Conservation (phyloP, 2,329 filamentous ascomycete genomes). For the Triangularia verruculosa region DNA sequence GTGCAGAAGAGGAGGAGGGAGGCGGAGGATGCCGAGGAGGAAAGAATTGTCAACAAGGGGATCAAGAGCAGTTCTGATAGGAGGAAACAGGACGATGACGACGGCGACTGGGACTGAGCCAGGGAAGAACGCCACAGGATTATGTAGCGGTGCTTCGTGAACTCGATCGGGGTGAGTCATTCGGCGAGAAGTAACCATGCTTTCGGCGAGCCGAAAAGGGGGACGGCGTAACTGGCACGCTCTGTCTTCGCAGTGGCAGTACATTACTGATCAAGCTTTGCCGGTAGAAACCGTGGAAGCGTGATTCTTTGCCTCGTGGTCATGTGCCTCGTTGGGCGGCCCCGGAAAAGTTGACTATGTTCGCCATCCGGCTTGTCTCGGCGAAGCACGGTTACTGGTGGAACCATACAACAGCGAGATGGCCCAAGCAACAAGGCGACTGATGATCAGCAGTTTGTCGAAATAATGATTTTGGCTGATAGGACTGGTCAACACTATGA, state of each 20-base stretch:
- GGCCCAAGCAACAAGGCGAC: not conserved
- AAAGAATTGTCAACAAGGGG: slow-evolving; percentile 49
- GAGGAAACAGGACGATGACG: slow-evolving; percentile 28
- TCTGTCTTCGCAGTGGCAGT: not conserved
- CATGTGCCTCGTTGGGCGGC: not conserved
- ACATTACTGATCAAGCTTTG: not conserved
- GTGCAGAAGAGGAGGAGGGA: slow-evolving; percentile 61
- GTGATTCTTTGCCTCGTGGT: not conserved
- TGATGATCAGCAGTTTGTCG: not conserved
- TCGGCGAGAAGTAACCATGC: slow-evolving; percentile 8
- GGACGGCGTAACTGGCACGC: not conserved
- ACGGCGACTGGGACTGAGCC: slow-evolving; percentile 35
- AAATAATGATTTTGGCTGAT: not conserved
- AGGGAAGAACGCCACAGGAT: not conserved
- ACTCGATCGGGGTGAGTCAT: slow-evolving; percentile 15
- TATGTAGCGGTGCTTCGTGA: not conserved
- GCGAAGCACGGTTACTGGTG: not conserved
- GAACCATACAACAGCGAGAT: not conserved
- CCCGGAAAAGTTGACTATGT: not conserved
- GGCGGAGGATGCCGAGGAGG: slow-evolving; percentile 60
- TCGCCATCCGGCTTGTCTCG: not conserved
- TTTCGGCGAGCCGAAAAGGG: not conserved
- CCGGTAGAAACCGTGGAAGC: not conserved
- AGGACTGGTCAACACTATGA: not conserved
- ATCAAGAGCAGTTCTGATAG: slow-evolving; percentile 32